phyloP scores from a whole-genome alignment of 805 yeast species.

The Lipomyces yamanashiensis region DNA sequence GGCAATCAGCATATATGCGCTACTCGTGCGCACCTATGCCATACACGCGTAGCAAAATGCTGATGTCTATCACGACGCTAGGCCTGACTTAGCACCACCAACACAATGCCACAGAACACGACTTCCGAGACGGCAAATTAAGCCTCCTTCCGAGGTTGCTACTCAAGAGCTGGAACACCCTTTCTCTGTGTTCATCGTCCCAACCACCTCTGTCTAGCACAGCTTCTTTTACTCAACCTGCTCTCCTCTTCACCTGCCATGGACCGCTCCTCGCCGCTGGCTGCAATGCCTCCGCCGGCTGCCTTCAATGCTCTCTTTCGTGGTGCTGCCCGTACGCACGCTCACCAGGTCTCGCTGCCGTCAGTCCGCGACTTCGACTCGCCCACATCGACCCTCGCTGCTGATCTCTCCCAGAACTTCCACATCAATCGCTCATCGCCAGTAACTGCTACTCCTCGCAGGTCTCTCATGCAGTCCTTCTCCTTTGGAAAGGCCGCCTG shows the following conservation, averaged over 20 bases:
- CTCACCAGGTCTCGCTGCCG: constrained; percentile 30
- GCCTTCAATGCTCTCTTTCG: constrained; percentile 14
- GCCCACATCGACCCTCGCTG: constrained; percentile 45
- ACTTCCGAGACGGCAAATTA: neutral
- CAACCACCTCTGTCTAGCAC: neutral
- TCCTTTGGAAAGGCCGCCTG: constrained; percentile 34
- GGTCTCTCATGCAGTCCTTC: constrained; percentile 42
- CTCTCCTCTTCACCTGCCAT: constrained; percentile 1
- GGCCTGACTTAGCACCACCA: neutral
- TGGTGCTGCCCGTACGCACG: constrained; percentile 9
- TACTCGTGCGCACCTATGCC: neutral
- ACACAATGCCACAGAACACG: constrained; percentile 11
- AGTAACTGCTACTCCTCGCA: constrained; percentile 44
- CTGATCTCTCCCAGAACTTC: constrained; percentile 47
- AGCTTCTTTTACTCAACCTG: neutral
- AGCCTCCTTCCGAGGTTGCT: neutral
- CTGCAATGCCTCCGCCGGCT: constrained; percentile 35
- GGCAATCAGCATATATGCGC: constrained; percentile 6
- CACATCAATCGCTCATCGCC: constrained; percentile 43
- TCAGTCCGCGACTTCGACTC: constrained; percentile 36
- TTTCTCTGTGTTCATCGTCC: neutral
- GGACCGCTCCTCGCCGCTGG: constrained; percentile 37
- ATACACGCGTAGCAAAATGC: neutral
- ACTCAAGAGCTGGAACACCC: neutral
- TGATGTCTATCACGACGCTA: neutral